Evolutionary conservation across 768 basidiomycete genomes (phyloP), one percentile per base, ranked within the genome.

Genomic region (Favolaschia claudopus): DNA sequence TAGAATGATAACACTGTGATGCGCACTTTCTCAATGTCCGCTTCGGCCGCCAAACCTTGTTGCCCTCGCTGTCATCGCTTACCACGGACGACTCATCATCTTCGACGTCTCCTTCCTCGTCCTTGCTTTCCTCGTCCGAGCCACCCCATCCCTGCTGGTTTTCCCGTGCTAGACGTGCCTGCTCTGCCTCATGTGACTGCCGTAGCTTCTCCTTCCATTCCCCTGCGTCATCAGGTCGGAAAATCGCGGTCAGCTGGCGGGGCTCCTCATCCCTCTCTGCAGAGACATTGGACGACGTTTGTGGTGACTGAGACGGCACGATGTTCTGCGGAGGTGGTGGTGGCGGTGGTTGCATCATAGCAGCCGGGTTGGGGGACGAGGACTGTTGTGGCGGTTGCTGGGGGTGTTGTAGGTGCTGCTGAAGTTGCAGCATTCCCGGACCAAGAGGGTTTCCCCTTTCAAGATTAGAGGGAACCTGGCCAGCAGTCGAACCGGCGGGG

Each of bases 1-100:
- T 10, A 38, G 39, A 59, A 59, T 32, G 34, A 38, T 48, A 22
- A 47, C 59, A 62, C 67, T 60, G 72, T 61, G 63, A 60, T 54
- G 83, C 93, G 77, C 70, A 96, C 92, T 93, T 95, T 80, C 93
- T 84, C 68, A 99, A 76, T 39, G 91, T 95, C 74, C 91, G 83
- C 74, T 90, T 92, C 28, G 90, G 82, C 73, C 88, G 91, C 95
- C 95, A 97, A 37, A 88, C 76, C 73, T 93, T 91, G 47, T 80
- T 79, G 36, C 83, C 83, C 67, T 91, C 89, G 15, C 86, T n/a
- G n/a, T n/a, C 85, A 34, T 90, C 89, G 32, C 85, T 81, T 24
- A 85, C 81, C n/a, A 87, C 81, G 54, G 82, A 82, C 29, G 82
- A 78, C 34, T 91, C 88, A 47, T 90, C 87, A 9, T 87, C 84